Conservation (phyloP, 1,284 basidiomycete genomes). For the Stygiomarasmius scandens region DNA sequence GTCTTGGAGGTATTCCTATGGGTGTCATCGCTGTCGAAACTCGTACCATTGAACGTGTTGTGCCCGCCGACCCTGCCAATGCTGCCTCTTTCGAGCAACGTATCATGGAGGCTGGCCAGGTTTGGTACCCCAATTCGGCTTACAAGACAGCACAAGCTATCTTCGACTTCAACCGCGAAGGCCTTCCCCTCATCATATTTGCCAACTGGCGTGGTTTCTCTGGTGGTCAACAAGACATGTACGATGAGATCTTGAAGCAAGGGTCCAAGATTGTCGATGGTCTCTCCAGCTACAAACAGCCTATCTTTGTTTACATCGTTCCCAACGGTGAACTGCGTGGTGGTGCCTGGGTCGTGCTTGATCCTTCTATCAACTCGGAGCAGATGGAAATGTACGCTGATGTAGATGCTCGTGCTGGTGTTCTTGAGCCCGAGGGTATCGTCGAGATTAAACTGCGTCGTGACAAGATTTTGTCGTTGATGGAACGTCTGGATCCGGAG, state of each 20-base stretch:
- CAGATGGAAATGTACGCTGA: constrained; percentile 99
- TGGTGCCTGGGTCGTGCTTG: constrained; percentile 99
- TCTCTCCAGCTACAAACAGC: constrained; percentile 94
- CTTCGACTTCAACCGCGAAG: constrained; percentile 98
- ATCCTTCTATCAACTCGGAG: constrained; percentile 94
- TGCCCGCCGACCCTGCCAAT: constrained; percentile 99
- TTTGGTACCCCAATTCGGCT: constrained; percentile 99
- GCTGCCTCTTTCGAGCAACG: constrained; percentile 96
- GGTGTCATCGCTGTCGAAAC: constrained; percentile 99
- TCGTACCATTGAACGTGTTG: constrained; percentile 94
- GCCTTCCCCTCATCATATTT: constrained; percentile 96
- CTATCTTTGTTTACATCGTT: constrained; percentile 98
- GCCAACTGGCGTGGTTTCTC: constrained; percentile 99
- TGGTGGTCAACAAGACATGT: constrained; percentile 99
- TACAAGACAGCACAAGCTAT: constrained; percentile 99
- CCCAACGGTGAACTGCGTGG: constrained; percentile 99
- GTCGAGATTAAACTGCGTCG: constrained; percentile 93
- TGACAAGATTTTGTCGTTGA: constrained; percentile 87
- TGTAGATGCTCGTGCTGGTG: constrained; percentile 93
- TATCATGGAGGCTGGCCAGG: constrained; percentile 99
- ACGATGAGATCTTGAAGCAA: constrained; percentile 92
- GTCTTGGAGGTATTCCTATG: constrained; percentile 95
- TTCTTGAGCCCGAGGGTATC: constrained; percentile 97
- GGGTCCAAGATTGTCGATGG: constrained; percentile 99
- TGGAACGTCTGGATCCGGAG: constrained; percentile 90